Base-by-base conservation (phyloP, 1,139 yeast genomes). In the Williopsis jadinii region DNA sequence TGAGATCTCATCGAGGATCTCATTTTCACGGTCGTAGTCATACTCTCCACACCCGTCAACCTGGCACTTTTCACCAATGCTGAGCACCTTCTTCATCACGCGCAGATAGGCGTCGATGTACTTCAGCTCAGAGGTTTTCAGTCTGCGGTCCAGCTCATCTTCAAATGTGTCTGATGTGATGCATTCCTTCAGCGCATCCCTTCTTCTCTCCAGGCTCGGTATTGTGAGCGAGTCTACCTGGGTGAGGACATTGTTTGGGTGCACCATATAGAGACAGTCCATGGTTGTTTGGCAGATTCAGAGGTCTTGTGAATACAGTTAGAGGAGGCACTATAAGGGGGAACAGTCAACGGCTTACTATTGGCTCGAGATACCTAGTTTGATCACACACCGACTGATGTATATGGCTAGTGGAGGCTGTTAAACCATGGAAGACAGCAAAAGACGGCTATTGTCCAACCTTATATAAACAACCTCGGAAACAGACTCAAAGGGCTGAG, bases 11-110 rank as follows among this genome's bases (percentile, higher is more conserved):
- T 47, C 46, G 36, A 50, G 37, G 5, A 50, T 42, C 39, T 44
- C 41, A 37, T 44, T 43, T 39, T 50, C 53, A 29, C 41, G 43
- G 3, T 47, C 51, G 32, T 48, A 50, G 35, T 50, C 50, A 30
- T 50, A 50, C 13, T 39, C 37, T 11, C 29, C 32, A 19, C 24
- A 19, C 9, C 35, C 40, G 8, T 15, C 26, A 9, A 35, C 36
- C 3, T 44, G 41, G 27, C 47, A 40, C 5, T 33, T 34, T 11
- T 36, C 27, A 26, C 37, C 15, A 29, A 48, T 47, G 5, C 39
- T 34, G 11, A 39, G 39, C n/a, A 48, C 37, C 12, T 35, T 38
- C 34, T 41, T 38, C 34, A 47, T 27, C n/a, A 47, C 36, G 12
- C 34, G 24, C 5, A 44, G 29, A 30, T 47, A 44, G 1, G 50